phyloP scores from a whole-genome alignment of 345 rosid genomes.

The Eucalyptus cloeziana region DNA sequence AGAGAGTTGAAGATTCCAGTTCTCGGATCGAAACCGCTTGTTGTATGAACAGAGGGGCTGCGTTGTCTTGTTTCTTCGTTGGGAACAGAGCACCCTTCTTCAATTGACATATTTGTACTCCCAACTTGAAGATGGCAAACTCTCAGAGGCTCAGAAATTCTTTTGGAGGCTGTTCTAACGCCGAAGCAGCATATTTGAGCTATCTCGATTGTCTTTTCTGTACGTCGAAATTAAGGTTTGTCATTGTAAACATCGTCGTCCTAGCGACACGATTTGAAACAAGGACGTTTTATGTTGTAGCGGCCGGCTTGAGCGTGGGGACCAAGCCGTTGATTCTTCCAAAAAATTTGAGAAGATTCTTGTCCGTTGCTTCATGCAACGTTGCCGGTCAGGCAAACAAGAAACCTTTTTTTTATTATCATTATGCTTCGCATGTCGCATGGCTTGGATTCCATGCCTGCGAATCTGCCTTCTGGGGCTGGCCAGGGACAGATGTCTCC shows the following conservation, averaged over 20 bases:
- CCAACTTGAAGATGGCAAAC: neutral
- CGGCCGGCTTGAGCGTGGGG: neutral
- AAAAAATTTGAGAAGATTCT: neutral
- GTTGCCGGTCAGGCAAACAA: neutral
- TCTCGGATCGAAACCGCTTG: slow-evolving; percentile 18
- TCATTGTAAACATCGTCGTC: neutral
- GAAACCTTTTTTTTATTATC: neutral
- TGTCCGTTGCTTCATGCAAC: neutral
- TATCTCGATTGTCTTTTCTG: neutral
- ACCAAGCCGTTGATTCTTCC: neutral
- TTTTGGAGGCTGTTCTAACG: neutral
- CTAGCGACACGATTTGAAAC: neutral
- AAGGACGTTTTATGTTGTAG: neutral
- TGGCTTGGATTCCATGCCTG: neutral
- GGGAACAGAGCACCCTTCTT: neutral
- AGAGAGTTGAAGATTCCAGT: slow-evolving; percentile 35
- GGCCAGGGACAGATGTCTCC: neutral
- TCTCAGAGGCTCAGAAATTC: neutral
- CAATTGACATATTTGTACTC: neutral
- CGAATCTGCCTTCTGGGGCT: neutral
- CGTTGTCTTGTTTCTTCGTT: neutral
- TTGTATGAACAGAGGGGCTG: neutral
- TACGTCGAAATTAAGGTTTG: neutral
- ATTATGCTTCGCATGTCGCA: neutral
- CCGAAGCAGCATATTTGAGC: neutral